These are phyloP conservation scores for Coniophora puteana DNA, from an alignment of 1,284 basidiomycete species.

Conservation along the genomic window DNA sequence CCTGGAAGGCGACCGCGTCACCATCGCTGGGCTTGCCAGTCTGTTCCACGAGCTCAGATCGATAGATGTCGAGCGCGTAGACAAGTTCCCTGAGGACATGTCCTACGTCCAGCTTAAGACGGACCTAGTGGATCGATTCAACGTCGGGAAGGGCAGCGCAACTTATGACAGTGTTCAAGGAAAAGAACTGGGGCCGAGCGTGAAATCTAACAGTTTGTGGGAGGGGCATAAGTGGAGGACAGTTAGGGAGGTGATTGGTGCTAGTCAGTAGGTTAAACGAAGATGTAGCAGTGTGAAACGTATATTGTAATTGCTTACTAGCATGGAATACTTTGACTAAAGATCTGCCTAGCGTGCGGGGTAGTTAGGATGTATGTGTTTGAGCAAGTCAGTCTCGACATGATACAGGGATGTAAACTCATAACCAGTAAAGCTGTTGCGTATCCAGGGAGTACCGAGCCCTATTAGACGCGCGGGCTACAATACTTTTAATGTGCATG, in stretches of 20 bases:
- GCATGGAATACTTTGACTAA: too few species aligned
- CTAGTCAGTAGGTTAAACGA: too few species aligned
- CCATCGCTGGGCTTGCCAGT: slow-evolving; percentile 8
- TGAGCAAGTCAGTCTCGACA: too few species aligned
- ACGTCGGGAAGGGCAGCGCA: slow-evolving; percentile 9
- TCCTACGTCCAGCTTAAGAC: slow-evolving; percentile 12
- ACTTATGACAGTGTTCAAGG: slow-evolving; percentile 3
- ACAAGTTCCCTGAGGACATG: slow-evolving; percentile 13
- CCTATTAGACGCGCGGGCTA: too few species aligned
- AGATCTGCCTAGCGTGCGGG: too few species aligned
- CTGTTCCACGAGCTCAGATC: slow-evolving; percentile 11
- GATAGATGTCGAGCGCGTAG: slow-evolving; percentile 5
- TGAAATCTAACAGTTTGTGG: slow-evolving; percentile 16
- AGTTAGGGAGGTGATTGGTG: slow-evolving; percentile 14
- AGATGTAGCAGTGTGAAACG: too few species aligned
- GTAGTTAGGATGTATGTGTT: too few species aligned
- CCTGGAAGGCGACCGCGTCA: slow-evolving; percentile 27
- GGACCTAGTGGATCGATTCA: slow-evolving; percentile 15
- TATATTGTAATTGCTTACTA: too few species aligned
- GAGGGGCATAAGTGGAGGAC: slow-evolving; percentile 16
- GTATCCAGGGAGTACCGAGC: too few species aligned
- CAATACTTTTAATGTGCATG: too few species aligned
- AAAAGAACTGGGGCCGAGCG: slow-evolving; percentile 6
- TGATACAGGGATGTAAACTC: too few species aligned
- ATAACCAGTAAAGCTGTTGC: too few species aligned